Base-by-base conservation (phyloP, 2,329 filamentous ascomycete species). In the Fusarium beomiforme region DNA sequence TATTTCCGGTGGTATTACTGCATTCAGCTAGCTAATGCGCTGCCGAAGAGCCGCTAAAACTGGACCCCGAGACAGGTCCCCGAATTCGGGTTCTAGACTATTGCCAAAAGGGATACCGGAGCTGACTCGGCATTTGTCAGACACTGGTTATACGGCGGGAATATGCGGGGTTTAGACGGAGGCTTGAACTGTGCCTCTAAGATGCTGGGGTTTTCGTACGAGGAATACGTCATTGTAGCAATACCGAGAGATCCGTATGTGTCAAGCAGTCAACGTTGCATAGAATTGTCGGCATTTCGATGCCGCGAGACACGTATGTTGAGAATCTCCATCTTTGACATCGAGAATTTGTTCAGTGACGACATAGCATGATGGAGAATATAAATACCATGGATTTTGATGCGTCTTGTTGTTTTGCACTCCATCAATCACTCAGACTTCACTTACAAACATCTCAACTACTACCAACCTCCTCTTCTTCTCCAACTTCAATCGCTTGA, bases 31-130 rank as follows among this genome's bases (percentile, higher is more conserved):
- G 23, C 29, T 12, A 5, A 3, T 1, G 1, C 4, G 6, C 24
- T 59, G 54, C 59, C 54, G 54, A 31, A 50, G 59, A 43, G 54
- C 43, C 54, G 54, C 55, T 50, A 59, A 62, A 43, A 42, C 36
- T 62, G 59, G 59, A 24, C 12, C 59, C 23, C 33, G 36, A 47
- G 31, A n/a, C n/a, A n/a, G n/a, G n/a, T n/a, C n/a, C n/a, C n/a
- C n/a, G n/a, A n/a, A n/a, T n/a, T n/a, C 10, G 6, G 29, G 23
- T 34, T 59, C 42, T 50, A 24, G 31, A 34, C 51, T 24, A 23
- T 55, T 43, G 10, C 55, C 17, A 24, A 59, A 42, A 43, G 19
- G 36, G 23, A 14, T 5, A 19, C 16, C 59, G 59, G 59, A 49
- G 13, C 36, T 62, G 43, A 21, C 43, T 62, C 59, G 59, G 59